Evolutionary conservation across 345 rosid species (phyloP), one percentile per base, ranked within the genome.

Genomic region (Eucalyptus sideroxylon): DNA sequence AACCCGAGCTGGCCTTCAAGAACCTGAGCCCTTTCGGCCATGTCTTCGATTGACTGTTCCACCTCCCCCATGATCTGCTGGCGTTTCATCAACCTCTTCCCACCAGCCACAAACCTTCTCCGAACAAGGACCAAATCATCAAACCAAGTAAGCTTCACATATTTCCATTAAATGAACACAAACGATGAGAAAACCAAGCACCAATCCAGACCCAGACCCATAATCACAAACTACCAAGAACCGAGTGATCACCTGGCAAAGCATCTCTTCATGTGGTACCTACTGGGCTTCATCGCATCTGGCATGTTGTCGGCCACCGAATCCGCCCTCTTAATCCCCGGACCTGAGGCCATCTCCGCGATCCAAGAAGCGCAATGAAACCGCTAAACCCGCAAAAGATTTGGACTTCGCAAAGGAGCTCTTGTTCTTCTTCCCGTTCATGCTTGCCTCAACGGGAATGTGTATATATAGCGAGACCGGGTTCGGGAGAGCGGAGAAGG

Each of bases 291-390:
- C 90, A 96, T 87, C 17, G 99, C 99, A 87, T 94, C 98, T 14
- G 99, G 98, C 98, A 98, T 96, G 93, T 91, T 93, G 15, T 96
- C 98, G 12, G 96, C 95, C 72, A 98, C 94, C 8, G 98, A 91
- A 72, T 97, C 98, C 1, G 96, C 90, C 89, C 93, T 92, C 90
- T 94, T 94, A 56, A 96, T 89, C n/a, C 86, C 56, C 62, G 93
- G 88, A 59, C 92, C 72, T 47, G 95, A 90, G 16, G 92, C 91
- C 96, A 94, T 94, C 60, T 89, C 86, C 27, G 12, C 81, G 21
- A 86, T 77, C 23, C 83, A 77, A 40, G 45, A 77, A 37, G 45
- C 83, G 8, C 27, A 11, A 77, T 6, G 40, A 31, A 67, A 69
- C 42, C 2, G 24, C 81, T 34, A 69, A 34, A 6, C 82, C 83